phyloP scores from a whole-genome alignment of 2,329 filamentous ascomycete species.

The Teratosphaeria viscida region DNA sequence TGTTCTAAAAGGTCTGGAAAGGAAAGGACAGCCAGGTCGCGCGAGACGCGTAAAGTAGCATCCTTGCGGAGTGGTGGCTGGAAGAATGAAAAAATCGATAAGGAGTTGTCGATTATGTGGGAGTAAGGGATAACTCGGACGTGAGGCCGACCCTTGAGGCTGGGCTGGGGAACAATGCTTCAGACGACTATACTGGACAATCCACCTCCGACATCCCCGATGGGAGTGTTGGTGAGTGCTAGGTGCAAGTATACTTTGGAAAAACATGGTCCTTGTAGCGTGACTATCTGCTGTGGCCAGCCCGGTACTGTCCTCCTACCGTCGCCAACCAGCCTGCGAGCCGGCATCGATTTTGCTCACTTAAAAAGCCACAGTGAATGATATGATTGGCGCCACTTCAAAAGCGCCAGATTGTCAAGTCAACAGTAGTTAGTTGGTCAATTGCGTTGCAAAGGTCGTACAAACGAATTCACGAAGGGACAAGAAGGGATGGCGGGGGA shows the following conservation, averaged over 20 bases:
- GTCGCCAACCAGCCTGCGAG: background rate
- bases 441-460: background rate
- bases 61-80: slow-evolving; percentile 16
- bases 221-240: background rate
- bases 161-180: background rate
- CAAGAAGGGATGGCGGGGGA: background rate
- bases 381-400: background rate
- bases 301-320: background rate
- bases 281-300: background rate
- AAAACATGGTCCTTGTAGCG: background rate
- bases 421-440: background rate
- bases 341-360: background rate
- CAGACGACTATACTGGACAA: background rate
- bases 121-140: slow-evolving; percentile 10
- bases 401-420: background rate
- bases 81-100: slow-evolving; percentile 12
- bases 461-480: background rate
- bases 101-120: slow-evolving; percentile 10
- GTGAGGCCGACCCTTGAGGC: background rate
- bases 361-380: background rate
- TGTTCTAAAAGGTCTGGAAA: slow-evolving; percentile 4
- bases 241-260: background rate
- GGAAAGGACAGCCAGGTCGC: slow-evolving; percentile 7
- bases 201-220: background rate
- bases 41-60: slow-evolving; percentile 13